A percentile compares a stretch with the other conserved stretches of the same genome.
phyloP scores from a whole-genome alignment of 257 asterid species.

The Ilex asprella region DNA sequence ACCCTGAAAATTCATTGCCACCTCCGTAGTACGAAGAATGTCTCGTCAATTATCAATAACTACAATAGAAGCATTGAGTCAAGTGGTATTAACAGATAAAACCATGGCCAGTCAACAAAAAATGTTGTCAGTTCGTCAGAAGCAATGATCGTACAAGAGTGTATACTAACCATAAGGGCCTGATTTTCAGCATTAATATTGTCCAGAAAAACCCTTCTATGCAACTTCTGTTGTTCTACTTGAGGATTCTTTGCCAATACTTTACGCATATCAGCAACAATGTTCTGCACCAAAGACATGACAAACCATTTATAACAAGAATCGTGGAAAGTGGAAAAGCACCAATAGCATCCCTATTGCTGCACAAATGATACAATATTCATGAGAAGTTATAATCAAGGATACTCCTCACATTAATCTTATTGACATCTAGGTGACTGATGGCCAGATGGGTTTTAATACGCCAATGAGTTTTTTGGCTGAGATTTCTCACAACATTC shows the following conservation, averaged over 20 bases:
- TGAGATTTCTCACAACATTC: conserved; percentile 85
- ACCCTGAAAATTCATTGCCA: no score
- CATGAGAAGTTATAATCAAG: background rate
- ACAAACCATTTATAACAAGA: conserved; percentile 6
- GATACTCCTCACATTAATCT: conserved; percentile 62
- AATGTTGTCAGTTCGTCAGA: background rate
- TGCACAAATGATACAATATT: no score
- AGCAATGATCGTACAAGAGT: conserved; percentile 18
- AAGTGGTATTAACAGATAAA: background rate
- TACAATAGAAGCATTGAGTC: no score
- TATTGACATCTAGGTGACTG: conserved; percentile 85
- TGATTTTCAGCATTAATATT: conserved; percentile 78
- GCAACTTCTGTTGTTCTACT: conserved; percentile 91
- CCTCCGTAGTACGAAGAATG: no score
- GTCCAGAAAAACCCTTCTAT: conserved; percentile 82
- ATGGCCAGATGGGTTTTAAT: conserved; percentile 82
- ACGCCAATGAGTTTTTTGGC: conserved; percentile 92
- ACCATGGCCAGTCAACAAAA: background rate
- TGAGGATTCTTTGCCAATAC: conserved; percentile 89
- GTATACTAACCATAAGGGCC: conserved; percentile 69
- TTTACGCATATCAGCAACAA: conserved; percentile 97
- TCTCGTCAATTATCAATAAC: no score
- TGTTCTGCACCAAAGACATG: conserved; percentile 41
- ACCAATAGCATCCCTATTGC: background rate
- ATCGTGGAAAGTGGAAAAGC: background rate